These are phyloP conservation scores for Hymenoscyphus salicellus DNA, from an alignment of 2,329 filamentous ascomycete species.

Conservation along the genomic window DNA sequence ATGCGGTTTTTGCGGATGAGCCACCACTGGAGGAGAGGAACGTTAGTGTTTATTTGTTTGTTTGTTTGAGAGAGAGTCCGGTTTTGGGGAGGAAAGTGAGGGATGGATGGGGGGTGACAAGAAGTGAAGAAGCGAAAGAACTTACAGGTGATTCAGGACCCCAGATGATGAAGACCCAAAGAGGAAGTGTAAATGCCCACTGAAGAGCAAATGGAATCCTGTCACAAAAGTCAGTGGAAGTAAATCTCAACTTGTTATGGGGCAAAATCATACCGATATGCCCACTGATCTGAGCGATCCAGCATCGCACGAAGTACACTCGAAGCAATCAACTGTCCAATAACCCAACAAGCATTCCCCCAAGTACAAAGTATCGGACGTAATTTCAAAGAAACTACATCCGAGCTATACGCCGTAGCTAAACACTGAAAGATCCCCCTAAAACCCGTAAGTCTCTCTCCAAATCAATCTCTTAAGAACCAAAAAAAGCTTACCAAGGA, in stretches of 20 bases:
- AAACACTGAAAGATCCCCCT: slow-evolving; percentile 42
- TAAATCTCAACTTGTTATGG: not conserved
- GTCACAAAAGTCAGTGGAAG: not conserved
- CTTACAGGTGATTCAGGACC: slow-evolving; percentile 45
- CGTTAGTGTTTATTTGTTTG: not conserved
- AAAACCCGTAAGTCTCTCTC: slow-evolving; percentile 17
- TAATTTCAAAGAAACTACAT: slow-evolving; percentile 37
- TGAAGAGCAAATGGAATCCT: slow-evolving; percentile 48
- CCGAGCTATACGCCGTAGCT: slow-evolving; percentile 36
- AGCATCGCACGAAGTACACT: slow-evolving; percentile 46
- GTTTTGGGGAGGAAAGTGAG: not conserved
- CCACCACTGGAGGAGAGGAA: slow-evolving; percentile 37
- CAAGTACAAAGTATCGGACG: slow-evolving; percentile 42
- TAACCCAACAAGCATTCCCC: slow-evolving; percentile 52
- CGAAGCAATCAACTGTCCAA: slow-evolving; percentile 48
- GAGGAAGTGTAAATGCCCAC: slow-evolving; percentile 48
- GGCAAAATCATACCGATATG: slow-evolving; percentile 38
- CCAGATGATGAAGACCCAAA: slow-evolving; percentile 44
- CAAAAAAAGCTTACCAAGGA: slow-evolving; percentile 42
- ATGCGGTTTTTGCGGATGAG: slow-evolving; percentile 44
- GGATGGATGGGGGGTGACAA: not conserved
- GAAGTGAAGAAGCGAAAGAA: not conserved
- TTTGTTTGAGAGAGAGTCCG: too few species aligned
- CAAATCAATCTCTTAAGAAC: slow-evolving; percentile 17
- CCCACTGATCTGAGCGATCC: slow-evolving; percentile 43